Conservation (phyloP, 2,329 filamentous ascomycete species). For the Amauroascus verrucosus region DNA sequence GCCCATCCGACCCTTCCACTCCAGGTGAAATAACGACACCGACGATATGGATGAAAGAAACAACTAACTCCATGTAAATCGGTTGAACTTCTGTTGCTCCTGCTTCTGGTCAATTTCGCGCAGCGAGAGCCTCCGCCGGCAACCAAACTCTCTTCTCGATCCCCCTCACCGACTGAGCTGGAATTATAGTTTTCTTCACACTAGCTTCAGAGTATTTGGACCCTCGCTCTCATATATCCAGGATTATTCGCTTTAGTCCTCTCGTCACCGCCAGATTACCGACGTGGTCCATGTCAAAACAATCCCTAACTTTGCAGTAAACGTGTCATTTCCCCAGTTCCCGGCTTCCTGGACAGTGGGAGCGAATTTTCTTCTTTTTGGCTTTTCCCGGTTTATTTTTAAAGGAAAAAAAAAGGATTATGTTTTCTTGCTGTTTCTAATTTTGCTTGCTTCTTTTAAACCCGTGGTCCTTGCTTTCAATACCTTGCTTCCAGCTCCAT, state of each 20-base stretch:
- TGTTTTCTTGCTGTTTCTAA: not conserved
- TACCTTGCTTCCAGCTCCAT: not conserved
- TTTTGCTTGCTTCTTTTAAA: slow-evolving; percentile 1
- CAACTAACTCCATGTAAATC: no score
- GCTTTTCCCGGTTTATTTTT: not conserved
- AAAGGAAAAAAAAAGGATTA: not conserved
- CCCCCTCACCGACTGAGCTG: not conserved
- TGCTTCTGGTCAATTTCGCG: not conserved
- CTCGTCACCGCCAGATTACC: slow-evolving; percentile 6
- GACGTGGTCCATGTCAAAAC: slow-evolving; percentile 7
- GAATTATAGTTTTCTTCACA: not conserved
- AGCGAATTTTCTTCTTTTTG: slow-evolving; percentile 9
- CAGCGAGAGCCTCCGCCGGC: not conserved
- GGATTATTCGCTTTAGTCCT: not conserved
- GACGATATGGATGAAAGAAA: no score
- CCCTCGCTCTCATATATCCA: not conserved
- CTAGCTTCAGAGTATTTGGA: not conserved
- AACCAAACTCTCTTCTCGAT: not conserved
- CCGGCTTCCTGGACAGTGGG: slow-evolving; percentile 10
- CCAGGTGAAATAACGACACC: not conserved
- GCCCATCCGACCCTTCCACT: not conserved
- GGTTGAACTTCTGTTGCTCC: no score
- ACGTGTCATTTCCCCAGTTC: slow-evolving; percentile 12
- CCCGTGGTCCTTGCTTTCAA: slow-evolving; percentile 7
- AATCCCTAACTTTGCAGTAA: slow-evolving; percentile 3